phyloP scores from a whole-genome alignment of 768 basidiomycete species.

The Tricholoma sp. region DNA sequence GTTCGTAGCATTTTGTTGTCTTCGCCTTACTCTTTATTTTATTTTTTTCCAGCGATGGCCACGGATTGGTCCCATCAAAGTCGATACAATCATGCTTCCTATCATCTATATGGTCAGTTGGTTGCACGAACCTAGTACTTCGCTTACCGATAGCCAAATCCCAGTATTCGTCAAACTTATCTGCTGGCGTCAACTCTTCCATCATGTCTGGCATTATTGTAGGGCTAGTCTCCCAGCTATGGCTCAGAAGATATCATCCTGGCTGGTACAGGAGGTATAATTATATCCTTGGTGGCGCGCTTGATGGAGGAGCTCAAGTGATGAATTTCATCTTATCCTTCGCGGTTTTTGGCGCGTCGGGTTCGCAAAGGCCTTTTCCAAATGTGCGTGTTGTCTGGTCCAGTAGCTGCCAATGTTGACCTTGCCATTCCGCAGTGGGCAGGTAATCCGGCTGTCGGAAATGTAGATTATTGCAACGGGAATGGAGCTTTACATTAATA shows the following conservation, averaged over 20 bases:
- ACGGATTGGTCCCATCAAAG: constrained; percentile 45
- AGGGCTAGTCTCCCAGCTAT: constrained; percentile 55
- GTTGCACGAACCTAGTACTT: background rate
- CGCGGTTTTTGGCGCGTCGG: constrained; percentile 59
- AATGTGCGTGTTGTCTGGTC: constrained; percentile 20
- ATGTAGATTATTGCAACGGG: constrained; percentile 57
- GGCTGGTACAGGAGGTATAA: constrained; percentile 68
- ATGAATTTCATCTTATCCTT: constrained; percentile 63
- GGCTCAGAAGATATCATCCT: constrained; percentile 52
- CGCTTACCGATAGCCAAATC: background rate
- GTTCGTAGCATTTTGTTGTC: constrained; percentile 21
- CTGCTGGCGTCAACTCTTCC: constrained; percentile 51
- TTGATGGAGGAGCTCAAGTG: constrained; percentile 62
- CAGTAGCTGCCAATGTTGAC: constrained; percentile 1
- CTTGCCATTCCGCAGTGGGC: constrained; percentile 35
- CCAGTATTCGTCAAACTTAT: constrained; percentile 39
- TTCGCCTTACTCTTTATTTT: background rate
- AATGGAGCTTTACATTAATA: constrained; percentile 44
- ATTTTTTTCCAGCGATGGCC: constrained; percentile 43
- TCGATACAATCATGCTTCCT: constrained; percentile 48
- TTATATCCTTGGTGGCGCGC: constrained; percentile 60
- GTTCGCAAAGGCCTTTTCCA: constrained; percentile 45
- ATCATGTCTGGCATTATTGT: constrained; percentile 43
- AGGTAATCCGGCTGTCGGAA: constrained; percentile 47
- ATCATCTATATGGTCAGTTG: constrained; percentile 46